Conservation (phyloP, 805 yeast species). For the Sugiyamaella qingdaonensis region DNA sequence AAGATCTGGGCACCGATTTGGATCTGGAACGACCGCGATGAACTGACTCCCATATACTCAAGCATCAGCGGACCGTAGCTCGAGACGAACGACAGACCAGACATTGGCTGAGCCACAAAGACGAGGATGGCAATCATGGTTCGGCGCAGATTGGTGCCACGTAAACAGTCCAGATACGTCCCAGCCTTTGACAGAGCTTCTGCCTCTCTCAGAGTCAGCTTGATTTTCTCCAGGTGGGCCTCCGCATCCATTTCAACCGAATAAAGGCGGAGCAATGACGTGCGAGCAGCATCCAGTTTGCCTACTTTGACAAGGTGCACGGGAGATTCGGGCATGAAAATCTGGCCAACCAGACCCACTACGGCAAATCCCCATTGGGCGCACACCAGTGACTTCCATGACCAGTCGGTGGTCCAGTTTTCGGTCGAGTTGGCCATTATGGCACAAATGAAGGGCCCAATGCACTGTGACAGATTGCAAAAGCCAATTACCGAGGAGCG, state of each 20-base stretch:
- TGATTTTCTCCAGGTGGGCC: constrained; percentile 34
- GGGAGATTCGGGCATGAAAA: constrained; percentile 16
- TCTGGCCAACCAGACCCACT: background rate
- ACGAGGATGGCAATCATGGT: constrained; percentile 44
- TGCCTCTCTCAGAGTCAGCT: constrained; percentile 31
- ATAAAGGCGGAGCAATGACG: background rate
- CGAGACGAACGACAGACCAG: background rate
- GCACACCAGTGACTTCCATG: constrained; percentile 3
- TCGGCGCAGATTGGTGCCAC: constrained; percentile 44
- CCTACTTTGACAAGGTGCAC: background rate
- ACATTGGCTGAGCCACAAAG: constrained; percentile 41
- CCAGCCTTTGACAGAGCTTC: constrained; percentile 18
- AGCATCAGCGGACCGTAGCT: constrained; percentile 44
- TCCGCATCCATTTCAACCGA: constrained; percentile 26
- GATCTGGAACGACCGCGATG: constrained; percentile 40
- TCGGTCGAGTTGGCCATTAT: background rate
- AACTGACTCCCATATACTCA: constrained; percentile 37
- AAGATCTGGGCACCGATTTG: constrained; percentile 44
- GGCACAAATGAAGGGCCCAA: constrained; percentile 2
- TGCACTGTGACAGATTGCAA: constrained; percentile 1
- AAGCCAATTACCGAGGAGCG: background rate
- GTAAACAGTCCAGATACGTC: constrained; percentile 41
- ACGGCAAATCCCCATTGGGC: constrained; percentile 14
- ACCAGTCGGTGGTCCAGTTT: background rate
- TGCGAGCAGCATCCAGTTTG: constrained; percentile 21